Evolutionary conservation across 2,329 filamentous ascomycete species (phyloP), one percentile per base, ranked within the genome.

Genomic region (Coniochaeta ligniaria): DNA sequence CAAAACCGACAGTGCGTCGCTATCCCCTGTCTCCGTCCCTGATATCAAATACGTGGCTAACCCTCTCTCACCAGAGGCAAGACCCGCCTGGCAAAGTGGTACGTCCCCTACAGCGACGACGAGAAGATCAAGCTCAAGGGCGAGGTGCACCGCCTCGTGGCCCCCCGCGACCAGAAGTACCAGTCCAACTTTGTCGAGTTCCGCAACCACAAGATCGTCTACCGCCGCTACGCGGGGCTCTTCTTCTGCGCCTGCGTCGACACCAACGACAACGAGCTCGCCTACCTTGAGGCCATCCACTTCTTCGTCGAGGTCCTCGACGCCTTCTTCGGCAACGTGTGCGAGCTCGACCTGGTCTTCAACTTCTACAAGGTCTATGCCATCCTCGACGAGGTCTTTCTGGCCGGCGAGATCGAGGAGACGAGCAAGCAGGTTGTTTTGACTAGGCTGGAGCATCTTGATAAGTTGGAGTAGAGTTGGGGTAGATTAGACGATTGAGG

Each of bases 241-340:
- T 99, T 99, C 85, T 99, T 99, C 81, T 99, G 95, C 81, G 96
- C 93, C 59, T 98, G 95, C 76, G 95, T 99, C 73, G 95, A 99
- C 77, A 96, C 94, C 58, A 98, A 97, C 75, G 95, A 99, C 76
- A 99, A 98, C 77, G 95, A 99, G 80, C 82, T 99, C 63, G 94
- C 95, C 28, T 98, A 92, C 72, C 83, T 99, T 62, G 95, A 99
- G 78, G 95, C 93, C 7, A 97, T 99, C 71, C 95, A 99, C 78
- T 99, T 99, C 81, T 99, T 99, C 72, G 95, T 99, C 69, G 95
- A 99, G 80, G 95, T 99, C 63, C 83, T 99, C 69, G 95, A 99
- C 81, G 88, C 93, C 71, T 99, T 99, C 78, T 99, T 99, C 75
- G 95, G 95, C 66, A 99, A 99, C 75, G 95, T 99, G 62, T 99